phyloP scores from a whole-genome alignment of 148 eudicot genomes.

The Chenopodium formosanum region DNA sequence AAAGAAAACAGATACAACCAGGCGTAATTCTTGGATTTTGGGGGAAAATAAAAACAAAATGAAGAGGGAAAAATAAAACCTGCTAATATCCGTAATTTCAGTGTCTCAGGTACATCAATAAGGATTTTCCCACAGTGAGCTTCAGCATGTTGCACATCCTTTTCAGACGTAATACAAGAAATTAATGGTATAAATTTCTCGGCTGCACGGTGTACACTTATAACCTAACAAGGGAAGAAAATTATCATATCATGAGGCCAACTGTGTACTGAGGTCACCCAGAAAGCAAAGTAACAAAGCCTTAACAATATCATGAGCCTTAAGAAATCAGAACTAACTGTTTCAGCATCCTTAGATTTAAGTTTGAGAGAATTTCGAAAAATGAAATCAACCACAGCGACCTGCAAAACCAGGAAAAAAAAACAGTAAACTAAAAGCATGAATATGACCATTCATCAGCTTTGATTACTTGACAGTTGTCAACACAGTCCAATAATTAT shows the following conservation, averaged over 20 bases:
- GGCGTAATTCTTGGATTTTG: background rate
- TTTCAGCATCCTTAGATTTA: slow-evolving; percentile 82
- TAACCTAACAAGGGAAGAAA: slow-evolving; percentile 48
- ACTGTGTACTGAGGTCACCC: background rate
- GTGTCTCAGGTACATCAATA: slow-evolving; percentile 57
- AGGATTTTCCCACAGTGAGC: slow-evolving; percentile 42
- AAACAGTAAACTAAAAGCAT: background rate
- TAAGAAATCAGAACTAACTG: slow-evolving; percentile 40
- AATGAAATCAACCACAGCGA: slow-evolving; percentile 66
- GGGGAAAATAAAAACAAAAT: background rate
- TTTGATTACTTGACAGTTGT: background rate
- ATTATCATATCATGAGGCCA: background rate
- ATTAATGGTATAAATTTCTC: slow-evolving; percentile 60
- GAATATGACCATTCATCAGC: slow-evolving; percentile 5
- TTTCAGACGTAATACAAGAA: slow-evolving; percentile 48
- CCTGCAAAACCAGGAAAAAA: slow-evolving; percentile 35
- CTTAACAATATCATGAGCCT: slow-evolving; percentile 6
- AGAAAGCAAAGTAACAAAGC: background rate
- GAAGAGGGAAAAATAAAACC: slow-evolving; percentile 36
- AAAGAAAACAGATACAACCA: background rate
- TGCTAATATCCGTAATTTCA: slow-evolving; percentile 53
- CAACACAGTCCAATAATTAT: background rate
- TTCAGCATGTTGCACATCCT: slow-evolving; percentile 49
- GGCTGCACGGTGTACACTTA: slow-evolving; percentile 58
- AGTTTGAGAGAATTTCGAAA: slow-evolving; percentile 80